Base-by-base conservation (phyloP, 164 flowering plant genomes). In the Aristolochia fimbriata region DNA sequence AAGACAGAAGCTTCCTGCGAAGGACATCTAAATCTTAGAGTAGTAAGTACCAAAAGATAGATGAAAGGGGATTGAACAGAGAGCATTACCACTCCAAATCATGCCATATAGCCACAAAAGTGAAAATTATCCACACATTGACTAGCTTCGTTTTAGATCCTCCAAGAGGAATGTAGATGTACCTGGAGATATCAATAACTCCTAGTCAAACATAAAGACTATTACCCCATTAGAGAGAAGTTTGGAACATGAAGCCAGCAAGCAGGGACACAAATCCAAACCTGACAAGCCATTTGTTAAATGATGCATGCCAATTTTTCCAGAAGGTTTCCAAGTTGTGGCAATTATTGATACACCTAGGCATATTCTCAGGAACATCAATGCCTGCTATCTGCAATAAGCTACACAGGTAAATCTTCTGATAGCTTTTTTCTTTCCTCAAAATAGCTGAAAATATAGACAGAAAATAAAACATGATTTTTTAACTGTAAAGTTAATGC, bases 281-380 rank as follows among this genome's bases (percentile, higher is more conserved):
- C 99, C 97, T 84, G 59, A 93, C 97, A 69, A 93, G 91, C 99
- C 99, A 93, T 75, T 82, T 93, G 76, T 93, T 93, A 69, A 71
- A 93, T 45, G 99, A 93, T 62, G 99, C 96, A 71, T 93, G 99
- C 99, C 99, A 93, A 68, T 71, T 88, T 81, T 91, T 93, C 99
- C 99, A 93, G 72, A 93, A 93, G 50, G 80, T 75, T 80, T 90
- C 97, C 78, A 93, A 66, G 76, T 79, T 79, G 71, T 85, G 73
- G 77, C 99, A 93, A 74, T 93, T 91, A 74, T 93, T 93, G 56
- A 93, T 74, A 69, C 99, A 93, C 73, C 68, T 80, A 9, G 97
- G 96, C 99, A 93, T 88, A 71, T 93, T 93, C 67, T 93, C 99
- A 57, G 91, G 93, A 53, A 79, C 70, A 56, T 90, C 95, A 76